phyloP scores from a whole-genome alignment of 345 rosid genomes.

The Salix brachista region DNA sequence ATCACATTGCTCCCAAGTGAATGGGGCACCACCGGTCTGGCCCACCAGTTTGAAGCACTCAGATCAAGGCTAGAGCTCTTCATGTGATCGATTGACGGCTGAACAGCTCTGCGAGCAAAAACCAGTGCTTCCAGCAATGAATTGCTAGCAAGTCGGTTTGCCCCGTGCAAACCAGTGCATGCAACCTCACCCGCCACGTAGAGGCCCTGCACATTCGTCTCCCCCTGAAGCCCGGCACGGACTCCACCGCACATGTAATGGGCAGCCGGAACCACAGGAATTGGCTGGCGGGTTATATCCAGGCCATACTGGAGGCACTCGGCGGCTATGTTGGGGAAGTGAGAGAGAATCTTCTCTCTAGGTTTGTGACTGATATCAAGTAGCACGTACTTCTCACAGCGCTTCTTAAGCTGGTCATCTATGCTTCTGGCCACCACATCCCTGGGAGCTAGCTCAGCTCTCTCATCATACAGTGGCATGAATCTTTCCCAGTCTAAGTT shows the following conservation, averaged over 20 bases:
- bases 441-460: slow-evolving; percentile 96
- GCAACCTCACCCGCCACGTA: slow-evolving; percentile 98
- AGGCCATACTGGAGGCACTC: slow-evolving; percentile 77
- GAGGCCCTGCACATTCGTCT: slow-evolving; percentile 80
- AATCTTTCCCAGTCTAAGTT: slow-evolving; percentile 77
- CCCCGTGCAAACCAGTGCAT: slow-evolving; percentile 95
- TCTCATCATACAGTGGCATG: slow-evolving; percentile 82
- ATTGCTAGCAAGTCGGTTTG: slow-evolving; percentile 94
- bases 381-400: slow-evolving; percentile 69
- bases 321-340: slow-evolving; percentile 89
- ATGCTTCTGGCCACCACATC: slow-evolving; percentile 96
- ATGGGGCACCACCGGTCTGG: slow-evolving; percentile 57
- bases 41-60: slow-evolving; percentile 50
- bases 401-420: slow-evolving; percentile 84
- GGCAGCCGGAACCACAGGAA: slow-evolving; percentile 93
- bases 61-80: slow-evolving; percentile 43
- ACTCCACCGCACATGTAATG: slow-evolving; percentile 99
- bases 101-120: slow-evolving; percentile 86
- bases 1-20: slow-evolving; percentile 41
- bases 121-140: slow-evolving; percentile 95
- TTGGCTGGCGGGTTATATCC: slow-evolving; percentile 72
- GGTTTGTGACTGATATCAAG: slow-evolving; percentile 89
- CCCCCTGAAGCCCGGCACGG: slow-evolving; percentile 84
- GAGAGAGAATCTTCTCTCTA: slow-evolving; percentile 74
- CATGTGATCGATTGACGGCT: slow-evolving; percentile 77